phyloP scores from a whole-genome alignment of 371 early-diverging fungal species.

The Capillidium rhysosporum region DNA sequence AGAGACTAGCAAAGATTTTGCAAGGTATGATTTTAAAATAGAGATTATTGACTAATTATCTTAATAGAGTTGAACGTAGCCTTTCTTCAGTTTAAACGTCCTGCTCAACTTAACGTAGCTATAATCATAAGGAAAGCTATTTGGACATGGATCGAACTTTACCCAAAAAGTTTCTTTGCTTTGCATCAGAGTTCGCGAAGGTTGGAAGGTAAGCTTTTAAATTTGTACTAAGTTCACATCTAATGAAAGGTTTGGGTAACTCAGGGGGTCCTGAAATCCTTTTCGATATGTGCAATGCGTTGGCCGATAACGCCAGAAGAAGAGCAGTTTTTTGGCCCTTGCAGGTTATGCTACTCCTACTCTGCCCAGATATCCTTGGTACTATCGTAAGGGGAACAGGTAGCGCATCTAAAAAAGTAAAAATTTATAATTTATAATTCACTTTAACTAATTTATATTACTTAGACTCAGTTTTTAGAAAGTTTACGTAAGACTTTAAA shows the following conservation, averaged over 20 bases:
- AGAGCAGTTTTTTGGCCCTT: conserved; percentile 62
- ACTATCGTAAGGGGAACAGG: conserved; percentile 13
- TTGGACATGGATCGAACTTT: conserved; percentile 79
- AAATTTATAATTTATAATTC: background rate
- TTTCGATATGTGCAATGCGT: conserved; percentile 46
- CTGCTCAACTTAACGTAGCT: conserved; percentile 43
- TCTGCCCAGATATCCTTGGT: conserved; percentile 58
- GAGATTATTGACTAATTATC: no score
- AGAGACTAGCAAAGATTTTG: conserved; percentile 39
- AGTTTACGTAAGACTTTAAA: conserved; percentile 37
- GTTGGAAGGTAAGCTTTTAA: conserved; percentile 33
- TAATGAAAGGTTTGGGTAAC: no score
- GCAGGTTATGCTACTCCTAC: conserved; percentile 53
- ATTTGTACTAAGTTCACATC: no score
- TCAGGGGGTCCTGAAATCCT: conserved; percentile 32
- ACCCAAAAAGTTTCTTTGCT: conserved; percentile 51
- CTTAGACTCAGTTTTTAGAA: conserved; percentile 39
- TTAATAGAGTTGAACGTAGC: conserved; percentile 7
- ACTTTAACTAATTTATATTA: background rate
- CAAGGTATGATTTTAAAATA: conserved; percentile 21
- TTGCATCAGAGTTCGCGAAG: conserved; percentile 44
- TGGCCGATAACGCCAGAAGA: conserved; percentile 46
- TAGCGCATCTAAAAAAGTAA: conserved; percentile 2
- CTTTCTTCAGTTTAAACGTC: conserved; percentile 40
- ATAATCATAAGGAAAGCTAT: conserved; percentile 50